Evolutionary conservation across 345 rosid genomes (phyloP).

Genomic region (Ceriops zippeliana): DNA sequence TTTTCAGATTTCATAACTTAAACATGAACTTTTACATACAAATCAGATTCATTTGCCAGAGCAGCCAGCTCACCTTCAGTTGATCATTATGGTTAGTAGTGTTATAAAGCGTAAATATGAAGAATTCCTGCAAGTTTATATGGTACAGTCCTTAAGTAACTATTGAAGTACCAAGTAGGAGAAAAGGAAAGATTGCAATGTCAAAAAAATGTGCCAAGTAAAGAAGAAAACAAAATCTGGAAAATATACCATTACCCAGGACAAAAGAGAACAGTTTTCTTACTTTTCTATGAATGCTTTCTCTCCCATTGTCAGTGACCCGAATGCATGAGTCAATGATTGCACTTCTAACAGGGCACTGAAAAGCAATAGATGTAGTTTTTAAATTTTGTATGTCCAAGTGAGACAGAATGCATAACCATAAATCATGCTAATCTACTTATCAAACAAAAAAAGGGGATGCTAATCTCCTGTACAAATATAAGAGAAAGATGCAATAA

Average conservation of each 20-base stretch:
- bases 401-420: too few relatives aligned
- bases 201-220: too few relatives aligned
- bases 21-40: conserved; percentile 14
- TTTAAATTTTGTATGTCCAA: not conserved
- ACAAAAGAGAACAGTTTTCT: conserved; percentile 16
- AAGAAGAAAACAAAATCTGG: conserved; percentile 5
- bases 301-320: conserved; percentile 91
- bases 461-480: too few relatives aligned
- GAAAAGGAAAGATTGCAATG: too few relatives aligned
- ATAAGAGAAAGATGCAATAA: too few relatives aligned
- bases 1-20: conserved; percentile 26
- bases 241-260: not conserved
- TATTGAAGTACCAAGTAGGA: not conserved
- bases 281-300: conserved; percentile 88
- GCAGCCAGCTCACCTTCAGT: conserved; percentile 71
- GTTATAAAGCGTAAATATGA: conserved; percentile 84
- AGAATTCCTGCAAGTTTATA: conserved; percentile 63
- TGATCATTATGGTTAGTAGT: conserved; percentile 90
- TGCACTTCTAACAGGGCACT: conserved; percentile 81
- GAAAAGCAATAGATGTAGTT: conserved; percentile 11
- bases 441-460: too few relatives aligned
- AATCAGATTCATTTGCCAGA: conserved; percentile 8
- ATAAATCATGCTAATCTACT: too few relatives aligned
- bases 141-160: conserved; percentile 13
- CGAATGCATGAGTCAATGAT: conserved; percentile 82